Percentiles rank a stretch among this genome's conserved stretches.
Evolutionary conservation across 139 green algal genomes (phyloP).

Genomic region (Ettlia oleoabundans): DNA sequence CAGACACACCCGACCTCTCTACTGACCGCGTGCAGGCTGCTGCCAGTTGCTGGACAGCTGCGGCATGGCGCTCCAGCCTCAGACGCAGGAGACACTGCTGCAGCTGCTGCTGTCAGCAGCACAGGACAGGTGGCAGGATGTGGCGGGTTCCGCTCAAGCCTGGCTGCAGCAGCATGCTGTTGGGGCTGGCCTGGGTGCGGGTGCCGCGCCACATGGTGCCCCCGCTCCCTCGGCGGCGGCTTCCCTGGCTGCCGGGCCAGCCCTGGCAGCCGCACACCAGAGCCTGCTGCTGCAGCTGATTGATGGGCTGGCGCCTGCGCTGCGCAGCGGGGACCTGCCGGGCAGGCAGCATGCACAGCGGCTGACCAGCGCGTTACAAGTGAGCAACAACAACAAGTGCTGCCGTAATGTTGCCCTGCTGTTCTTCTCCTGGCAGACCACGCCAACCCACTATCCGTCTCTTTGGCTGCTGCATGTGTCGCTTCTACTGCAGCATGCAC

Average conservation of each 20-base stretch:
- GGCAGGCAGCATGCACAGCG: constrained; percentile 53
- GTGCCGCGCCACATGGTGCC: constrained; percentile 51
- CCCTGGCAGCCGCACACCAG: not conserved
- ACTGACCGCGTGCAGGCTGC: constrained; percentile 34
- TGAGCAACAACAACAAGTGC: too few species aligned
- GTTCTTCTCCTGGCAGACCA: too few species aligned
- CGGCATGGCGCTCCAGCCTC: constrained; percentile 34
- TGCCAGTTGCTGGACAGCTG: constrained; percentile 54
- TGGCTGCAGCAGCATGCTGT: constrained; percentile 40
- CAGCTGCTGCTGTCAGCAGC: constrained; percentile 65
- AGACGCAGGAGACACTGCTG: constrained; percentile 48
- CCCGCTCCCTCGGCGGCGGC: constrained; percentile 63
- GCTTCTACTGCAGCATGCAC: too few species aligned
- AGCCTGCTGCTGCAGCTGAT: constrained; percentile 44
- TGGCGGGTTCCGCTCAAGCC: constrained; percentile 31
- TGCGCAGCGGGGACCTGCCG: constrained; percentile 46
- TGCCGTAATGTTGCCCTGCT: not conserved
- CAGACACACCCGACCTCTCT: too few species aligned
- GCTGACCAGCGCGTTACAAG: constrained; percentile 58
- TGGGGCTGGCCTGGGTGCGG: too few species aligned
- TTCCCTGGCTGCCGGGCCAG: constrained; percentile 28
- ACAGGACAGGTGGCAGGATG: constrained; percentile 72
- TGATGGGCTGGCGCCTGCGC: constrained; percentile 41
- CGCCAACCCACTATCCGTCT: too few species aligned
- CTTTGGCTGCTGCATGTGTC: too few species aligned